Evolutionary conservation across 2,329 filamentous ascomycete species (phyloP), one percentile per base, ranked within the genome.

Genomic region (Lasiodiplodia theobromae): DNA sequence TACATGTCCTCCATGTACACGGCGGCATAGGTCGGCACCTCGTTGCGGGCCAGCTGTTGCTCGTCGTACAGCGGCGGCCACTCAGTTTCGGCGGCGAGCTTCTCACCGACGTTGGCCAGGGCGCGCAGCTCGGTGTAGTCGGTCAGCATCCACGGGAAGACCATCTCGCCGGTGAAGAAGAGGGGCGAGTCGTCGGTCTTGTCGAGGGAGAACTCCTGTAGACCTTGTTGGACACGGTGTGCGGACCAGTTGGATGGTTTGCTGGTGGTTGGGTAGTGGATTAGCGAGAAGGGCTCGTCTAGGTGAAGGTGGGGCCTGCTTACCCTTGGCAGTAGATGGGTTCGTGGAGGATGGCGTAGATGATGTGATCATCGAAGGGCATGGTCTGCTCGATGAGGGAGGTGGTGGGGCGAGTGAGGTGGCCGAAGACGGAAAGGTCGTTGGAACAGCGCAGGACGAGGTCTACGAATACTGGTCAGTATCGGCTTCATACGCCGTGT

Each of bases 1-100:
- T 96, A 97, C 92, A 97, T 96, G 77, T 97, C 94, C 71, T 97
- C 91, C 4, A 93, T 78, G 73, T 92, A 98, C 2, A 89, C 91
- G 0, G 92, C 93, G 1, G 94, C 91, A 75, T 96, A 97, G 0
- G 97, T 89, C 0, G 95, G 94, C 0, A 97, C 92, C 69, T 89
- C 85, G 74, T 97, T 97, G 73, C 85, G 87, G 21, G 85, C 86
- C 58, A 97, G 83, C 78, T 92, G 90, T 66, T 87, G 86, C 70
- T 88, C 83, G 74, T 97, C 88, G 77, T 97, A 97, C 4, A 97
- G 84, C 0, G 83, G 81, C 2, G 90, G 87, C 94, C 95, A 97
- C 70, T 90, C 86, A 4, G 85, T 79, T 54, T 87, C 86, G 0
- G 83, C 75, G 0, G 94, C 94, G 31, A 97, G 84, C 25, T 89